A percentile compares a stretch with the other conserved stretches of the same genome.
Conservation (phyloP, 2,329 filamentous ascomycete genomes). For the Helminthosporium solani region DNA sequence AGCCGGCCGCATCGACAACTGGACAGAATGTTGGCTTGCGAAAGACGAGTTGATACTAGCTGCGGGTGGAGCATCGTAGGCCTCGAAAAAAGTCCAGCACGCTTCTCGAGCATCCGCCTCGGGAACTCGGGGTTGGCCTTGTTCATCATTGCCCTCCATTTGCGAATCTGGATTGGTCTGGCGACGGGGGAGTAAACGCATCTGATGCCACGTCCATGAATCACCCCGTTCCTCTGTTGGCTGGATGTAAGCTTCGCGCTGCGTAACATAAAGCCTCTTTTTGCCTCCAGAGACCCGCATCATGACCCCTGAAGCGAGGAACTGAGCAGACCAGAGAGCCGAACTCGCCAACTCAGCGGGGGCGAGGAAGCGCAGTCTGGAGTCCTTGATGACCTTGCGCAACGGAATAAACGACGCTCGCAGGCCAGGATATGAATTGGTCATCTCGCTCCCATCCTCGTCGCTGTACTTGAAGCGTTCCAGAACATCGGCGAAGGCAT, state of each 20-base stretch:
- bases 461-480: conserved; percentile 32
- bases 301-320: conserved; percentile 68
- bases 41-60: conserved; percentile 51
- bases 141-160: conserved; percentile 36
- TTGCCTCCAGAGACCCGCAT: conserved; percentile 66
- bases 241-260: conserved; percentile 73
- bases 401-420: conserved; percentile 72
- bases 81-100: conserved; percentile 68
- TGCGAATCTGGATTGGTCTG: conserved; percentile 47
- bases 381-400: conserved; percentile 73
- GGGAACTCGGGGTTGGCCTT: conserved; percentile 49
- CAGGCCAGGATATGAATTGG: conserved; percentile 55
- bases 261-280: conserved; percentile 73
- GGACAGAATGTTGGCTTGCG: conserved; percentile 33
- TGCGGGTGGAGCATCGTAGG: conserved; percentile 58
- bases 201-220: conserved; percentile 69
- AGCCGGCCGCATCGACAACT: conserved; percentile 38
- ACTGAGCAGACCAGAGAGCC: conserved; percentile 68
- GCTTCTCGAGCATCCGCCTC: conserved; percentile 64
- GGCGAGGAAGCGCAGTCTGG: conserved; percentile 68
- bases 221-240: conserved; percentile 51
- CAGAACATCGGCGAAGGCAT: conserved; percentile 61
- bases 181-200: conserved; percentile 63
- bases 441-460: conserved; percentile 26
- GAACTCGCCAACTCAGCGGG: conserved; percentile 73